These are phyloP conservation scores for Rhynchospora breviuscula DNA, from an alignment of 176 grass and related monocot genomes.

Conservation along the genomic window DNA sequence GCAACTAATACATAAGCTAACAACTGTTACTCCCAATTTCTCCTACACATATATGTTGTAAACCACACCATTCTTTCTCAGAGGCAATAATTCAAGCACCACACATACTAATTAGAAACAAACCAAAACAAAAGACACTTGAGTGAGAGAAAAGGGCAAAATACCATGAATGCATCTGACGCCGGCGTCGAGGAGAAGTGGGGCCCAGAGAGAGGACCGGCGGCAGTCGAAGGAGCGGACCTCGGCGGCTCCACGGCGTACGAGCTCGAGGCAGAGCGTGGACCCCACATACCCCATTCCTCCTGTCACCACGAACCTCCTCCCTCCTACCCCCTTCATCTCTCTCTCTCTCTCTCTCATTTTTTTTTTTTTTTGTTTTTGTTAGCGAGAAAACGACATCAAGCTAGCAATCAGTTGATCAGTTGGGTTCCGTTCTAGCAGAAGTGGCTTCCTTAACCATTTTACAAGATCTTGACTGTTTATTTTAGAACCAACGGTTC, in stretches of 20 bases:
- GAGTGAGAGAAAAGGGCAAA: not conserved
- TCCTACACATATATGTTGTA: no score
- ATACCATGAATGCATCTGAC: constrained; percentile 57
- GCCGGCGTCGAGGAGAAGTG: constrained; percentile 41
- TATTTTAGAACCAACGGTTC: not conserved
- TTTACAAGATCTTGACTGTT: not conserved
- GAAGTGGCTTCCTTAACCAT: no score
- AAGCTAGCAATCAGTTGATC: no score
- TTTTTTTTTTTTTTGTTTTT: not conserved
- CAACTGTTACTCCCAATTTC: not conserved
- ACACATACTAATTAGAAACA: not conserved
- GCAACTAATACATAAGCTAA: no score
- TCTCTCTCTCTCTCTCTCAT: not conserved
- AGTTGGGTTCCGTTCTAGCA: no score
- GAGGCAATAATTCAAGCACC: not conserved
- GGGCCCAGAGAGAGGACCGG: constrained; percentile 43
- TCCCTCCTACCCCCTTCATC: constrained; percentile 78
- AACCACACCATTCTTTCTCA: not conserved
- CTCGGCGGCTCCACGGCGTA: constrained; percentile 62
- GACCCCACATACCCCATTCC: constrained; percentile 72
- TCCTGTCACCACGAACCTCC: constrained; percentile 70
- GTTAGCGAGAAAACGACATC: no score
- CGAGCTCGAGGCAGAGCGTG: constrained; percentile 67
- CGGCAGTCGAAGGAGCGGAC: constrained; percentile 71
- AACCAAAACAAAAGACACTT: not conserved